Evolutionary conservation across 768 basidiomycete genomes (phyloP).

Genomic region (Termitomyces sp.): DNA sequence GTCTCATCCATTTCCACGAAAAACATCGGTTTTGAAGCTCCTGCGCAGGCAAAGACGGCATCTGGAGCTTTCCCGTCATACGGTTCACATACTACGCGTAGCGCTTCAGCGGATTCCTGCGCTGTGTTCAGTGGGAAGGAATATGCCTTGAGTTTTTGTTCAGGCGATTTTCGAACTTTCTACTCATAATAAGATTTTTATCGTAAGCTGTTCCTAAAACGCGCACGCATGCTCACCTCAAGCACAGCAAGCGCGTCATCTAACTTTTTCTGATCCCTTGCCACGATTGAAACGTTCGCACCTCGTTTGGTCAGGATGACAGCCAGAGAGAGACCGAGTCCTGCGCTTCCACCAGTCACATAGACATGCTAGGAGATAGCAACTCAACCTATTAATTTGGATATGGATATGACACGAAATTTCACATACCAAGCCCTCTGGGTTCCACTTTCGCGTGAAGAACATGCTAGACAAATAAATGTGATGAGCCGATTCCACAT

Average conservation of each 20-base stretch:
- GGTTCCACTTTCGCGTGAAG: constrained; percentile 44
- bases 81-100: constrained; percentile 52
- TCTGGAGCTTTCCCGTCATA: constrained; percentile 63
- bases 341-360: constrained; percentile 80
- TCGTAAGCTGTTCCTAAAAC: not conserved
- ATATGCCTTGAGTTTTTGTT: constrained; percentile 60
- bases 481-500: too few species aligned
- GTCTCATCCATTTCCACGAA: constrained; percentile 68
- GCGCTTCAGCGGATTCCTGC: constrained; percentile 49
- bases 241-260: constrained; percentile 55
- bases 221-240: constrained; percentile 47
- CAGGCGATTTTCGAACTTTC: constrained; percentile 47
- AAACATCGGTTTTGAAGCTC: constrained; percentile 64
- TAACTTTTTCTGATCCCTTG: constrained; percentile 64
- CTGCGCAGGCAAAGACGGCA: constrained; percentile 76
- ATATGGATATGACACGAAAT: not conserved
- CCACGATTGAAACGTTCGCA: constrained; percentile 84
- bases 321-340: constrained; percentile 76
- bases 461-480: constrained; percentile 4
- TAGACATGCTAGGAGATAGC: constrained; percentile 63
- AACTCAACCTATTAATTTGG: not conserved
- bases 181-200: constrained; percentile 21
- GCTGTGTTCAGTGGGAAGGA: constrained; percentile 61
- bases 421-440: constrained; percentile 38
- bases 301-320: constrained; percentile 61